These are phyloP conservation scores for Eimeria brunetti DNA, from an alignment of 169 alveolate genomes.

Conservation along the genomic window DNA sequence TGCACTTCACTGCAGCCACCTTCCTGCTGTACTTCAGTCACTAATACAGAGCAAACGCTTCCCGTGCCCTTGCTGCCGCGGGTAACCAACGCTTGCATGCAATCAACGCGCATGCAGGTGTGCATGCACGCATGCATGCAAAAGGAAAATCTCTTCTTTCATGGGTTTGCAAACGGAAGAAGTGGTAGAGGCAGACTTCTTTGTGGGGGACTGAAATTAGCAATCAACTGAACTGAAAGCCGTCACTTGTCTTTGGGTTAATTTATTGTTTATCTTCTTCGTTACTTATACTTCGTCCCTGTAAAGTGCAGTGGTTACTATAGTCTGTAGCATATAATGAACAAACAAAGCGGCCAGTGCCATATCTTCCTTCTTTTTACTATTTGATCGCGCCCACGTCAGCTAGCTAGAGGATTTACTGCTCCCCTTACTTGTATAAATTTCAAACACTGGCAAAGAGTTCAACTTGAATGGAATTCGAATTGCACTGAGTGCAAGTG, in stretches of 20 bases:
- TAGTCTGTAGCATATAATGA: too few relatives aligned
- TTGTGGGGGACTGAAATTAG: slow-evolving; percentile 7
- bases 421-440: too few relatives aligned
- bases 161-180: not conserved
- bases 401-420: too few relatives aligned
- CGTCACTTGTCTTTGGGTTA: not conserved
- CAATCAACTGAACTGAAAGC: not conserved
- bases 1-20: not conserved
- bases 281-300: not conserved
- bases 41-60: not conserved
- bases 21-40: slow-evolving; percentile 6
- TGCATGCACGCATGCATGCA: not conserved
- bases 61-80: not conserved
- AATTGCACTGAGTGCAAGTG: too few relatives aligned
- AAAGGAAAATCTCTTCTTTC: not conserved
- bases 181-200: not conserved
- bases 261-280: not conserved
- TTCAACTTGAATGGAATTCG: too few relatives aligned
- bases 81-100: slow-evolving; percentile 27
- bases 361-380: too few relatives aligned
- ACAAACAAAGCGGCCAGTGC: too few relatives aligned
- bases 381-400: too few relatives aligned
- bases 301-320: too few relatives aligned
- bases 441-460: too few relatives aligned
- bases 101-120: slow-evolving; percentile 16